These are phyloP conservation scores for Pseudopithomyces maydicus DNA, from an alignment of 2,329 filamentous ascomycete species.

Conservation along the genomic window DNA sequence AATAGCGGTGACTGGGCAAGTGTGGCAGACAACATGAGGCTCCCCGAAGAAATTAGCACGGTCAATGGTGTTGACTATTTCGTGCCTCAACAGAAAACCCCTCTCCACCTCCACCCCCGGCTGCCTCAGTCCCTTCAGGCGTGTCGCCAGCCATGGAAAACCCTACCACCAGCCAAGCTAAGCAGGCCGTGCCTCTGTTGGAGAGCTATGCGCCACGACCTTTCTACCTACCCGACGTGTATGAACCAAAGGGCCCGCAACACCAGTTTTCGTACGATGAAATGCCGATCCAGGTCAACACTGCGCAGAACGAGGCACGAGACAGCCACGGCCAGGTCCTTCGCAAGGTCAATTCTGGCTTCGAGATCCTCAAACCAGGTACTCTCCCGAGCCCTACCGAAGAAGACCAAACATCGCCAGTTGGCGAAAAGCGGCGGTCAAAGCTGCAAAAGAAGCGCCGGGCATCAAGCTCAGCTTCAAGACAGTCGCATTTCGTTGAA, in stretches of 20 bases:
- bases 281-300: conserved; percentile 34
- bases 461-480: conserved; percentile 32
- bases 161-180: conserved; percentile 29
- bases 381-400: conserved; percentile 39
- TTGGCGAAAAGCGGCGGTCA: conserved; percentile 40
- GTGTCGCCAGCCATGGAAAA: conserved; percentile 26
- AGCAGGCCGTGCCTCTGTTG: conserved; percentile 40
- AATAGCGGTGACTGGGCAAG: conserved; percentile 46
- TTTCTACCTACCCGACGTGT: conserved; percentile 39
- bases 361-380: conserved; percentile 47
- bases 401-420: conserved; percentile 31
- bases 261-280: conserved; percentile 42
- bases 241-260: conserved; percentile 45
- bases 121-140: conserved; percentile 18
- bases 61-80: conserved; percentile 46
- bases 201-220: conserved; percentile 44
- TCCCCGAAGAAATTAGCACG: conserved; percentile 22
- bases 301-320: conserved; percentile 28
- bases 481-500: conserved; percentile 43
- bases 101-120: conserved; percentile 36
- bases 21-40: conserved; percentile 37
- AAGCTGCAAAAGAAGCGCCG: conserved; percentile 51
- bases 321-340: conserved; percentile 38
- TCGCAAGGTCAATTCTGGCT: conserved; percentile 50
- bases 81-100: conserved; percentile 41